phyloP scores from a whole-genome alignment of 2,329 filamentous ascomycete species.

The Aureobasidium sp. region DNA sequence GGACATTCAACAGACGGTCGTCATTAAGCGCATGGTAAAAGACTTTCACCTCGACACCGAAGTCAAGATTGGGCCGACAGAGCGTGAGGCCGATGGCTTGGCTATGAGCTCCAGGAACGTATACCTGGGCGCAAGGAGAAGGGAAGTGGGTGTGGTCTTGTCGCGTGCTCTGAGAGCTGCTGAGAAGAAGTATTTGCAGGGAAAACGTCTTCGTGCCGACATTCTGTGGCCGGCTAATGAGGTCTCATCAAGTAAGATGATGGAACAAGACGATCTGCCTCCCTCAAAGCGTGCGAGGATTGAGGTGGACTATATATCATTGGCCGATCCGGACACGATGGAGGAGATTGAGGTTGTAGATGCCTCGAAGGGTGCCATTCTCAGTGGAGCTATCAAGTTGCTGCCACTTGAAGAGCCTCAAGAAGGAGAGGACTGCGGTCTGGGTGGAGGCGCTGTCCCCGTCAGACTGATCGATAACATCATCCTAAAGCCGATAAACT shows the following conservation, averaged over 20 bases:
- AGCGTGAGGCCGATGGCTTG: conserved; percentile 70
- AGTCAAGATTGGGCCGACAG: conserved; percentile 65
- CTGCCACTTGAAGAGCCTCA: conserved; percentile 63
- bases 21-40: conserved; percentile 76
- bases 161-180: conserved; percentile 60
- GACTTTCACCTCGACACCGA: conserved; percentile 76
- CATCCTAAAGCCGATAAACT: conserved; percentile 37
- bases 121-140: conserved; percentile 71
- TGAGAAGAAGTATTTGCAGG: conserved; percentile 53
- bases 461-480: conserved; percentile 95
- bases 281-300: conserved; percentile 58
- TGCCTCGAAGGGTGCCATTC: conserved; percentile 60
- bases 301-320: conserved; percentile 84
- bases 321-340: conserved; percentile 78
- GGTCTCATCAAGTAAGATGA: conserved; percentile 46
- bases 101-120: conserved; percentile 91
- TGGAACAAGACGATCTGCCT: conserved; percentile 53
- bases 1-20: conserved; percentile 90
- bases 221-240: conserved; percentile 65
- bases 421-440: conserved; percentile 58
- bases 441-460: conserved; percentile 63
- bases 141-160: conserved; percentile 64
- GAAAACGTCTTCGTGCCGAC: conserved; percentile 47
- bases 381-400: conserved; percentile 91
- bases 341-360: conserved; percentile 69